These are phyloP conservation scores for Tulasnella calospora DNA, from an alignment of 768 basidiomycete genomes.

Conservation along the genomic window DNA sequence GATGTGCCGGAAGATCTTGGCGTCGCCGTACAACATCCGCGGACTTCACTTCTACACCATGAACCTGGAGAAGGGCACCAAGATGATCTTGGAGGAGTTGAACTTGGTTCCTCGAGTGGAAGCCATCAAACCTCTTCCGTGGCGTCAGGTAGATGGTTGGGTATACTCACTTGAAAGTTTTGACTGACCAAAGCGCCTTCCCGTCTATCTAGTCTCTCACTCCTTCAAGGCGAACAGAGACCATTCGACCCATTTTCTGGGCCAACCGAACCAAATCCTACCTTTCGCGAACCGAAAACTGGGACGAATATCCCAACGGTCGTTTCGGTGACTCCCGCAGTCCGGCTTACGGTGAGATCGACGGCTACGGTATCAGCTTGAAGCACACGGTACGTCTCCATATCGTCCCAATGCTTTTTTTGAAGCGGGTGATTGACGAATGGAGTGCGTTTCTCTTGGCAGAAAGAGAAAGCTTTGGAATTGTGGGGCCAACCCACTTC, in stretches of 20 bases:
- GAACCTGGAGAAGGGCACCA: conserved; percentile 93
- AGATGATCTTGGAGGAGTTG: conserved; percentile 90
- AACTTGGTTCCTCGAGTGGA: conserved; percentile 82
- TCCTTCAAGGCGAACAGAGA: conserved; percentile 82
- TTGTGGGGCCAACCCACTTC: conserved; percentile 81
- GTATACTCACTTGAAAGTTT: not conserved
- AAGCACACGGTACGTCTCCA: conserved; percentile 67
- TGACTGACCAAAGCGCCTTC: not conserved
- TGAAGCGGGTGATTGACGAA: not conserved
- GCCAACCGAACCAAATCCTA: conserved; percentile 95
- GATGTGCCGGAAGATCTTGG: conserved; percentile 84
- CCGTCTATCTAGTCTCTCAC: conserved; percentile 70
- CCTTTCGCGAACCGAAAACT: conserved; percentile 91
- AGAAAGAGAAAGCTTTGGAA: conserved; percentile 83
- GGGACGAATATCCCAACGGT: conserved; percentile 99
- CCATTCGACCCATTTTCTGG: conserved; percentile 98
- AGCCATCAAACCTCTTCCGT: conserved; percentile 90
- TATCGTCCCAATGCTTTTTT: too few species aligned
- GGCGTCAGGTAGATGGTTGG: conserved; percentile 70
- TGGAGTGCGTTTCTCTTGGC: conserved; percentile 24
- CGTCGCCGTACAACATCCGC: conserved; percentile 71
- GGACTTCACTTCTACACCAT: conserved; percentile 96
- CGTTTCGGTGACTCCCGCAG: conserved; percentile 96
- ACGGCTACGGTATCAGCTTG: conserved; percentile 91
- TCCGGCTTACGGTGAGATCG: conserved; percentile 96